phyloP scores from a whole-genome alignment of 257 asterid genomes.

The Capsicum chinense region DNA sequence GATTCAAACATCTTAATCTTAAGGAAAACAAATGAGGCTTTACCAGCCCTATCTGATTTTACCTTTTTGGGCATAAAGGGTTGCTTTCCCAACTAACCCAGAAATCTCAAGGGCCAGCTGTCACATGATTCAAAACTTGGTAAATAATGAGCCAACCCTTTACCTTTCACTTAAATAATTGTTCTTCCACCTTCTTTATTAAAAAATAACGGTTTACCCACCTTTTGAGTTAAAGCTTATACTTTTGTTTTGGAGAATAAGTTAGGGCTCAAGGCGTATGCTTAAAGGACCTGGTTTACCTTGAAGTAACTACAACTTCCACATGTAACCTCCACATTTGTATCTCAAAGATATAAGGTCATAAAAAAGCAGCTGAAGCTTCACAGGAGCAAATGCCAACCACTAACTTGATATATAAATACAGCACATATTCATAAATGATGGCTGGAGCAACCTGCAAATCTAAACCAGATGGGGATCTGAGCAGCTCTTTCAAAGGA shows the following conservation, averaged over 20 bases:
- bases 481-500: neutral
- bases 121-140: neutral
- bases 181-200: neutral
- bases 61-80: neutral
- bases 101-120: neutral
- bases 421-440: conserved; percentile 1
- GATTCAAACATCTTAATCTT: neutral
- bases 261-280: neutral
- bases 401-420: conserved; percentile 6
- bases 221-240: neutral
- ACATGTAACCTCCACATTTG: conserved; percentile 21
- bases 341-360: neutral
- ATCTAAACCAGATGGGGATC: conserved; percentile 7
- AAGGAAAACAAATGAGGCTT: neutral
- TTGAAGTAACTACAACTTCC: neutral
- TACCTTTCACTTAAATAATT: conserved; percentile 3
- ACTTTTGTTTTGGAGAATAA: conserved; percentile 15
- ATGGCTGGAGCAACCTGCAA: neutral
- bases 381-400: neutral
- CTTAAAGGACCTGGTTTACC: neutral
- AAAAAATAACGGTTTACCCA: neutral
- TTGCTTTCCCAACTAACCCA: neutral
- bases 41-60: neutral
- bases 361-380: neutral
- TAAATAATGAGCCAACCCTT: neutral